Percentiles rank a stretch among this genome's conserved stretches.
These are phyloP conservation scores for Gautieria morchelliformis DNA, from an alignment of 768 basidiomycete species.

Conservation along the genomic window DNA sequence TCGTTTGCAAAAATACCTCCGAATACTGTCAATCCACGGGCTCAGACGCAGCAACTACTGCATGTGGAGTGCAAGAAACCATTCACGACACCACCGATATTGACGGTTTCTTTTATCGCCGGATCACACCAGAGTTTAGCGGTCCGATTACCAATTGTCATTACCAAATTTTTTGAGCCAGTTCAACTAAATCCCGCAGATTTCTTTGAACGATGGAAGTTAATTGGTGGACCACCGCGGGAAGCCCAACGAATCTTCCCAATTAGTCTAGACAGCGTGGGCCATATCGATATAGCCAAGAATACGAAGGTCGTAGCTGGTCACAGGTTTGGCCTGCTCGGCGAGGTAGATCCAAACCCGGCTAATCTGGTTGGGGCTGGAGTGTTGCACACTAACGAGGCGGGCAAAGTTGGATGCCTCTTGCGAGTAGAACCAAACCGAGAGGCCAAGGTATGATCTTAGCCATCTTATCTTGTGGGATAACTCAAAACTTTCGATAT, in stretches of 20 bases:
- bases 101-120: slow-evolving; percentile 85
- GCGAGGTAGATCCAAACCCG: slow-evolving; percentile 89
- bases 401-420: slow-evolving; percentile 93
- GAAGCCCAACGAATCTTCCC: slow-evolving; percentile 88
- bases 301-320: slow-evolving; percentile 74
- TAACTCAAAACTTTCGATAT: not conserved
- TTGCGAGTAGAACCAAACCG: slow-evolving; percentile 89
- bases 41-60: slow-evolving; percentile 87
- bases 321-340: slow-evolving; percentile 63
- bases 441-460: slow-evolving; percentile 73
- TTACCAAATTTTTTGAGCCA: slow-evolving; percentile 91
- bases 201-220: slow-evolving; percentile 97
- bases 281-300: slow-evolving; percentile 65
- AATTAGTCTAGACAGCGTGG: slow-evolving; percentile 52
- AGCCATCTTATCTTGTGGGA: not conserved
- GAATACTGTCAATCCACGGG: slow-evolving; percentile 66
- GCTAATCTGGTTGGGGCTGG: slow-evolving; percentile 90
- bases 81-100: slow-evolving; percentile 67
- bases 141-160: slow-evolving; percentile 73
- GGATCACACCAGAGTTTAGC: slow-evolving; percentile 84
- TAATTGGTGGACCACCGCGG: slow-evolving; percentile 91
- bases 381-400: slow-evolving; percentile 84
- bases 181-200: slow-evolving; percentile 75
- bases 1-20: slow-evolving; percentile 89
- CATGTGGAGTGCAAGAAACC: slow-evolving; percentile 91